Evolutionary conservation across 2,329 filamentous ascomycete species (phyloP).

Genomic region (Ceratocystis diversiconidia): DNA sequence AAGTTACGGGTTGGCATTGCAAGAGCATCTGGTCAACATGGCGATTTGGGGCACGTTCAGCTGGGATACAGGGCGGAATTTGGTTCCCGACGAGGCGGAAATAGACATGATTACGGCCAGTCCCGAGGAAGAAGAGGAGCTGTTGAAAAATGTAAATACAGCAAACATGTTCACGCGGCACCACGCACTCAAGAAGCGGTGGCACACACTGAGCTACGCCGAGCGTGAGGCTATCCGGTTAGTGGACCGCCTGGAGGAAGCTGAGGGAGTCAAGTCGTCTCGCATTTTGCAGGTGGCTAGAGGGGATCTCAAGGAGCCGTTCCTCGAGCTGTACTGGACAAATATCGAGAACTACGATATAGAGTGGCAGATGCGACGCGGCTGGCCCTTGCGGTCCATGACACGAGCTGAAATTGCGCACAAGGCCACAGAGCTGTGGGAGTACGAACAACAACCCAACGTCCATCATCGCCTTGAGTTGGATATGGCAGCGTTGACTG

Average conservation of each 20-base stretch:
- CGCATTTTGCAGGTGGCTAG: conserved; percentile 1
- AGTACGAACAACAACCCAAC: conserved; percentile 15
- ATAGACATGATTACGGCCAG: conserved; percentile 31
- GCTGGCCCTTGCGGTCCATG: conserved; percentile 10
- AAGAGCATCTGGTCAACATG: conserved; percentile 41
- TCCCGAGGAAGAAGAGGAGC: conserved; percentile 29
- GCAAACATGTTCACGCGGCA: conserved; percentile 31
- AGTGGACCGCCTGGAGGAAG: conserved; percentile 21
- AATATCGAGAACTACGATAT: conserved; percentile 17
- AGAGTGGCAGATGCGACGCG: conserved; percentile 17
- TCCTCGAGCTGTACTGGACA: conserved; percentile 11
- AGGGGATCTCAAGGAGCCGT: not conserved
- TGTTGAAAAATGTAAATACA: conserved; percentile 25
- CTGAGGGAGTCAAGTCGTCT: conserved; percentile 22
- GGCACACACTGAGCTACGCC: conserved; percentile 26
- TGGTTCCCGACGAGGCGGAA: conserved; percentile 36
- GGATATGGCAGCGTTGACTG: not conserved
- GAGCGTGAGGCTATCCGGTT: conserved; percentile 27
- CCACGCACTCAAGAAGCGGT: conserved; percentile 34
- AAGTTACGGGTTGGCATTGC: conserved; percentile 38
- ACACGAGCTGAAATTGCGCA: conserved; percentile 11
- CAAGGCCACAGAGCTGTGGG: conserved; percentile 8
- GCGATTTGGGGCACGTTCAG: conserved; percentile 49
- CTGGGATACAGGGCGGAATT: conserved; percentile 35
- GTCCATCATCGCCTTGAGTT: conserved; percentile 1